Percentiles rank a stretch among this genome's conserved stretches.
Conservation (phyloP, 257 asterid species). For the Solanum pinnatisectum region DNA sequence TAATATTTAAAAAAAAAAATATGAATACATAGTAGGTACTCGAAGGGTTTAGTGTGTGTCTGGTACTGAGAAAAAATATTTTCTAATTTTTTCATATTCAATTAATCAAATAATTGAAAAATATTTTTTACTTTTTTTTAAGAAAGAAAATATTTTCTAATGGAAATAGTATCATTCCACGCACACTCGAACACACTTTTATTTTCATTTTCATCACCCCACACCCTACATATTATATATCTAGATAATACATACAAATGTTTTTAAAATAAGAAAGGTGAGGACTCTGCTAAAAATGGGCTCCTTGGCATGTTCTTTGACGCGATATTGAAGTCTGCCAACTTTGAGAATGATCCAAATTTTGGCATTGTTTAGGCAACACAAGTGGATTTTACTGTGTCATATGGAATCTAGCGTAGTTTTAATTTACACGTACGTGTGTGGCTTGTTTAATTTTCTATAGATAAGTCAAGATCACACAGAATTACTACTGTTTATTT, state of each 20-base stretch:
- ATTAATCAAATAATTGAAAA: too few relatives aligned
- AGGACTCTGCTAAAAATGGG: neutral
- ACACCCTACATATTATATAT: too few relatives aligned
- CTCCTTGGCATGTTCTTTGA: neutral
- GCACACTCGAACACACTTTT: neutral
- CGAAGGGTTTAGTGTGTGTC: neutral
- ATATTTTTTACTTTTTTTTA: too few relatives aligned
- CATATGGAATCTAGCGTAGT: neutral
- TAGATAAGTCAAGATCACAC: slow-evolving; percentile 9
- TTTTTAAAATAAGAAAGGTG: neutral
- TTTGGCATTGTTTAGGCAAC: neutral
- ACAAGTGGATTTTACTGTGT: neutral
- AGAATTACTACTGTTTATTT: slow-evolving; percentile 6
- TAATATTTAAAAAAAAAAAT: neutral
- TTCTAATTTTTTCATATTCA: too few relatives aligned
- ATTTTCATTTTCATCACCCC: too few relatives aligned
- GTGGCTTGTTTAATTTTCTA: neutral
- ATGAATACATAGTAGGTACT: neutral
- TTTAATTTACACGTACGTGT: slow-evolving; percentile 36
- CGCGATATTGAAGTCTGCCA: neutral
- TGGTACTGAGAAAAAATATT: neutral
- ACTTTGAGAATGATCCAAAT: neutral
- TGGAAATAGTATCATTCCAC: too few relatives aligned
- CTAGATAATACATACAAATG: too few relatives aligned
- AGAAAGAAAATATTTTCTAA: too few relatives aligned